These are phyloP conservation scores for Cordyceps militaris DNA, from an alignment of 2,329 filamentous ascomycete species.

Conservation along the genomic window DNA sequence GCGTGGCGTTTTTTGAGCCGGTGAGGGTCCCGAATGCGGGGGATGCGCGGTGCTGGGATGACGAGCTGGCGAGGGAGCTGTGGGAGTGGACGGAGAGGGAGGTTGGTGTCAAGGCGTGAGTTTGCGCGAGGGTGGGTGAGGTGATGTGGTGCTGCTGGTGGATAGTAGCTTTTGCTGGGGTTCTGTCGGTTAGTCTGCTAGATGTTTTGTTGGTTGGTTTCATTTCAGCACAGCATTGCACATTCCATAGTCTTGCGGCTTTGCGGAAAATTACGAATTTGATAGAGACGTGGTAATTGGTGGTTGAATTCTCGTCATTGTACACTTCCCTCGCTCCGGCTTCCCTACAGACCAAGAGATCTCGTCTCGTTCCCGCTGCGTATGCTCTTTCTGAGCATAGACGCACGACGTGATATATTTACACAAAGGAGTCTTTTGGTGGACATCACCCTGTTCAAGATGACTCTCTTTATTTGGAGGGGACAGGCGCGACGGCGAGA, in stretches of 20 bases:
- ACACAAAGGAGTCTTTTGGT: constrained; percentile 10
- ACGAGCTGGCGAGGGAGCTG: constrained; percentile 26
- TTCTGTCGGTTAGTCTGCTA: background rate
- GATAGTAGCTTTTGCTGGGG: background rate
- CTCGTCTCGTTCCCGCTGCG: background rate
- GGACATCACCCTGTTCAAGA: background rate
- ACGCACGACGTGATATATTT: constrained; percentile 13
- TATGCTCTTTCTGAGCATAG: background rate
- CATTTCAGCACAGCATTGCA: background rate
- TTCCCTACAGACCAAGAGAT: background rate
- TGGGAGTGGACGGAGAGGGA: constrained; percentile 33
- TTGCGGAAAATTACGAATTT: background rate
- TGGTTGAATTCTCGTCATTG: constrained; percentile 3
- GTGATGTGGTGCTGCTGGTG: background rate
- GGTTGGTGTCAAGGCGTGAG: constrained; percentile 9
- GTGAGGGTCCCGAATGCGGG: constrained; percentile 20
- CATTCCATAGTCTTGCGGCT: background rate
- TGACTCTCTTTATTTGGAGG: constrained; percentile 44
- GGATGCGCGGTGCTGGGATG: constrained; percentile 20
- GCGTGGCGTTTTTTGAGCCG: constrained; percentile 23
- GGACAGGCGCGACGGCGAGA: constrained; percentile 63
- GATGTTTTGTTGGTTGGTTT: background rate
- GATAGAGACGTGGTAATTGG: constrained; percentile 2
- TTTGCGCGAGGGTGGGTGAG: background rate
- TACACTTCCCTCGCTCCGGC: background rate